phyloP scores from a whole-genome alignment of 495 filamentous ascomycete genomes.

The Penicillium paxilli region DNA sequence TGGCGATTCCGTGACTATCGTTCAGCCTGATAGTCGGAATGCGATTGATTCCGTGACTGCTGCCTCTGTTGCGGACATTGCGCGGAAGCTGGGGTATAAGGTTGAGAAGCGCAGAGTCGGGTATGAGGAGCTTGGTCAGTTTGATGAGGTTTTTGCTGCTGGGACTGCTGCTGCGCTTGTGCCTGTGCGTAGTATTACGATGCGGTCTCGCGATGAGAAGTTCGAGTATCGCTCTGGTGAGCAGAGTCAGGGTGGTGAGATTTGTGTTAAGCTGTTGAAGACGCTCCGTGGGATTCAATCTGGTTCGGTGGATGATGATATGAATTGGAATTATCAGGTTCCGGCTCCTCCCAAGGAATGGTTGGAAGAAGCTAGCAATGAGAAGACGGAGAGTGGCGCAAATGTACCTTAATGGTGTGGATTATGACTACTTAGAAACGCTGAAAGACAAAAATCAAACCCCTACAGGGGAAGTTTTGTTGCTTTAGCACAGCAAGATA shows the following conservation, averaged over 20 bases:
- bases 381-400: conserved; percentile 22
- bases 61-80: conserved; percentile 69
- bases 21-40: conserved; percentile 76
- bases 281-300: conserved; percentile 82
- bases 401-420: neutral
- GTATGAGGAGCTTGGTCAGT: conserved; percentile 73
- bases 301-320: conserved; percentile 71
- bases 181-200: conserved; percentile 84
- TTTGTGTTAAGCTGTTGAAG: conserved; percentile 67
- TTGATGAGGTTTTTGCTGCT: conserved; percentile 86
- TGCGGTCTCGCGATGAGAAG: conserved; percentile 62
- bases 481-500: neutral
- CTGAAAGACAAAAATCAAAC: no score
- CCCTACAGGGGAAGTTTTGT: no score
- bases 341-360: conserved; percentile 34
- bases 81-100: conserved; percentile 61
- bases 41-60: conserved; percentile 84
- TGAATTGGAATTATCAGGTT: conserved; percentile 64
- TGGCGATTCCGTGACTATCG: conserved; percentile 59
- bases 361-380: conserved; percentile 20
- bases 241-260: conserved; percentile 70
- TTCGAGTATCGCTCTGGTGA: conserved; percentile 63
- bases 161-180: conserved; percentile 92
- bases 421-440: neutral
- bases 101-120: conserved; percentile 56